Base-by-base conservation (phyloP, 2,329 filamentous ascomycete species). In the Aspergillus ochraceoroseus region DNA sequence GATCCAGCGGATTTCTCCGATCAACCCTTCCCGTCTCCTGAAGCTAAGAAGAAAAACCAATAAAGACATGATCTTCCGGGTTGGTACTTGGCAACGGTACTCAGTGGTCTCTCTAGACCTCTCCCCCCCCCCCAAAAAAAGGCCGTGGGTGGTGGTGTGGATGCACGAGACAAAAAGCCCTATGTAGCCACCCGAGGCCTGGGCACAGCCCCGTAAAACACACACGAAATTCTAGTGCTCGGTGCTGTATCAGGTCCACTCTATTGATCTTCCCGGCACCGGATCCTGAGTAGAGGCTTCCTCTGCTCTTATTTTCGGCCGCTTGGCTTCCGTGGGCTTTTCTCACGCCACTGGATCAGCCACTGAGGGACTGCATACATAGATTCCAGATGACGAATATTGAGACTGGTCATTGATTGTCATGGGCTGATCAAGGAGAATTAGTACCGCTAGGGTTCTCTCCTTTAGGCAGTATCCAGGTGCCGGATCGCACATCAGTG, bases 171-270 rank as follows among this genome's bases (percentile, higher is more conserved):
- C 22, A 42, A 51, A 47, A 51, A 55, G 52, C 55, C 55, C 52
- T 53, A 56, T 58, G 58, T 53, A 20, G 41, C 44, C 53, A 56
- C 39, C 58, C 58, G 58, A 12, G 42, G 22, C 23, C 29, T 29
- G 29, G 27, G 11, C 33, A 39, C 37, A 28, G 23, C 31, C n/a
- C n/a, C 36, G 42, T 41, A 43, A 55, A 55, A 44, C 32, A n/a
- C n/a, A n/a, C 27, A 25, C 39, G n/a, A 47, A 34, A 34, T 20
- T 33, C 29, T 30, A 30, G 20, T 35, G 30, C 17, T 9, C 34
- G 4, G 28, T 14, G n/a, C n/a, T n/a, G 12, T 33, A 33, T 33
- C 11, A 9, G n/a, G 12, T 19, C 14, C 9, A 19, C 17, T 12
- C 27, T 13, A 7, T 8, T 33, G 29, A 29, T 34, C 30, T 38